Percentiles rank a stretch among this genome's conserved stretches.
Conservation (phyloP, 768 basidiomycete species). For the Butyriboletus loyo region DNA sequence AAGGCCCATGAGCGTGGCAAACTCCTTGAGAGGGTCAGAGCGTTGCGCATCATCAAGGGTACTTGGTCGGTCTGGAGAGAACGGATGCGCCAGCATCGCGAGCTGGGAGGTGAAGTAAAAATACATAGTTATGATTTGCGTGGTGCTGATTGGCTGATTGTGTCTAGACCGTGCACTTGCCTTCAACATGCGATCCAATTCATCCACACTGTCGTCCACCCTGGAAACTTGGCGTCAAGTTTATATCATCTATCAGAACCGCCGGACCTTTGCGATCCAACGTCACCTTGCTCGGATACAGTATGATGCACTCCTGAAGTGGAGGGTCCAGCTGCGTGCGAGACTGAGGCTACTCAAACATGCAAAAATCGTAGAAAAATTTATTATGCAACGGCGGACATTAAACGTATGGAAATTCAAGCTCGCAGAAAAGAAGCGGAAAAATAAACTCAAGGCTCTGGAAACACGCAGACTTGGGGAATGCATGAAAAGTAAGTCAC, state of each 20-base stretch:
- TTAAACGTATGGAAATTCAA: conserved; percentile 50
- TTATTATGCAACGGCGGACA: conserved; percentile 45
- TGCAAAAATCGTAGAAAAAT: conserved; percentile 52
- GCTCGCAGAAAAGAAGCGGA: conserved; percentile 42
- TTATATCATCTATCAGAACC: conserved; percentile 44
- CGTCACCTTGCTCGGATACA: conserved; percentile 29
- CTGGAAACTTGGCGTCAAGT: conserved; percentile 48
- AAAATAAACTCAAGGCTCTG: conserved; percentile 43
- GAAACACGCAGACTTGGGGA: conserved; percentile 35
- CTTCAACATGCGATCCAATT: conserved; percentile 46
- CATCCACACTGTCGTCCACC: conserved; percentile 34
- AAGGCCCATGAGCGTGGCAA: conserved; percentile 63
- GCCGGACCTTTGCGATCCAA: conserved; percentile 45
- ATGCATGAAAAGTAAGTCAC: conserved; percentile 32
- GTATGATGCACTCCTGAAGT: conserved; percentile 49
- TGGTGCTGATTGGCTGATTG: conserved; percentile 15
- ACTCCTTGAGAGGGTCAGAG: conserved; percentile 52
- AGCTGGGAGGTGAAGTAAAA: conserved; percentile 44
- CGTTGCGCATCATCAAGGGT: conserved; percentile 42
- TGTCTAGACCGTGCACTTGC: conserved; percentile 46
- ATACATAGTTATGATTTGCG: not conserved
- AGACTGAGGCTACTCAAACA: conserved; percentile 49
- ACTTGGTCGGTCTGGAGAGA: conserved; percentile 51
- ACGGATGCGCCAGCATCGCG: conserved; percentile 37
- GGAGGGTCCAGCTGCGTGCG: conserved; percentile 54